phyloP scores from a whole-genome alignment of 768 basidiomycete genomes.

The Mycena olivaceomarginata region DNA sequence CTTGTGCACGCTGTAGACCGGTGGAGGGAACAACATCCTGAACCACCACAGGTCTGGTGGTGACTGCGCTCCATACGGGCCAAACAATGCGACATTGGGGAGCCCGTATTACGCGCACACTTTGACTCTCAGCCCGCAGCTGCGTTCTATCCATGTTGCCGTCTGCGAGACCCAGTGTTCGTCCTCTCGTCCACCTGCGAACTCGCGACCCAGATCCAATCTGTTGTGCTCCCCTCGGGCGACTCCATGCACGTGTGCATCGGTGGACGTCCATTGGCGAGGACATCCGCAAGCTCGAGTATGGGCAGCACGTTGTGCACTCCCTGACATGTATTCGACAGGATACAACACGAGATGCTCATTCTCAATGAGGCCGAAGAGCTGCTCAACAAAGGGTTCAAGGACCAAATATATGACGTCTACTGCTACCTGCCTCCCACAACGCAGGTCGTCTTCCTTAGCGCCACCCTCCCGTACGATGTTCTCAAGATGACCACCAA shows the following conservation, averaged over 20 bases:
- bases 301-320: conserved; percentile 99
- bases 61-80: too few relatives aligned
- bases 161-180: conserved; percentile 97
- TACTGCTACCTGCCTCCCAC: conserved; percentile 98
- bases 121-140: conserved; percentile 41
- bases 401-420: conserved; percentile 99
- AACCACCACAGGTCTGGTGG: too few relatives aligned
- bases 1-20: too few relatives aligned
- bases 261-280: conserved; percentile 97
- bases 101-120: too few relatives aligned
- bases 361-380: conserved; percentile 97
- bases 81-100: too few relatives aligned
- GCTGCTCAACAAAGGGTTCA: conserved; percentile 98
- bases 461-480: conserved; percentile 96
- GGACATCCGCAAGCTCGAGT: conserved; percentile 97
- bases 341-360: conserved; percentile 99
- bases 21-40: too few relatives aligned
- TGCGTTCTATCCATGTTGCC: conserved; percentile 97
- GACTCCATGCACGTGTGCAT: conserved; percentile 99
- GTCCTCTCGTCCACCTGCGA: conserved; percentile 99
- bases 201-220: conserved; percentile 99
- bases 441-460: conserved; percentile 97
- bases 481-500: conserved; percentile 99
- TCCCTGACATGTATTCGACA: conserved; percentile 98
- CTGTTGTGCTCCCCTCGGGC: conserved; percentile 95